These are phyloP conservation scores for Solanum arcanum DNA, from an alignment of 257 asterid species.

Conservation along the genomic window DNA sequence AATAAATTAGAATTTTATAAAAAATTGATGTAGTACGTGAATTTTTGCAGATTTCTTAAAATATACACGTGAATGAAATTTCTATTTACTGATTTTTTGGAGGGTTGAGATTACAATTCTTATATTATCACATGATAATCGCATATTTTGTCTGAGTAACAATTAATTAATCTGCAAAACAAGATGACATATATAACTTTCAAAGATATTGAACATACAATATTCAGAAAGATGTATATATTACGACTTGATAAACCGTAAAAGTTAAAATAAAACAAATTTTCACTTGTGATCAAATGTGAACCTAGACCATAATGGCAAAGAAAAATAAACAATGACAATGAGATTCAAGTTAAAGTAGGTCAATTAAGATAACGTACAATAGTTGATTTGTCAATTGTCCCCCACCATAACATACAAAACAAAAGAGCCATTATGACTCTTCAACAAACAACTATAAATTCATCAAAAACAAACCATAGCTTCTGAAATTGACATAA, in stretches of 20 bases:
- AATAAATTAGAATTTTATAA: too few relatives aligned
- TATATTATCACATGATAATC: neutral
- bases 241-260: neutral
- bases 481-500: neutral
- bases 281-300: neutral
- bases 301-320: neutral
- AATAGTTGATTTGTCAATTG: neutral
- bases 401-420: neutral
- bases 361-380: neutral
- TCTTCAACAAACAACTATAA: neutral
- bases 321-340: neutral
- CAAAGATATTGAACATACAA: neutral
- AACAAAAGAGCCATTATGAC: neutral
- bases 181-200: neutral
- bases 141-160: neutral
- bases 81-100: too few relatives aligned
- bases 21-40: neutral
- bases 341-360: neutral
- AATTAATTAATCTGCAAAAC: neutral
- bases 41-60: neutral
- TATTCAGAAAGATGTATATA: neutral
- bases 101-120: too few relatives aligned
- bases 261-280: neutral
- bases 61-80: too few relatives aligned
- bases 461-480: neutral